Evolutionary conservation across 768 basidiomycete species (phyloP).

Genomic region (Mycena olivaceomarginata): DNA sequence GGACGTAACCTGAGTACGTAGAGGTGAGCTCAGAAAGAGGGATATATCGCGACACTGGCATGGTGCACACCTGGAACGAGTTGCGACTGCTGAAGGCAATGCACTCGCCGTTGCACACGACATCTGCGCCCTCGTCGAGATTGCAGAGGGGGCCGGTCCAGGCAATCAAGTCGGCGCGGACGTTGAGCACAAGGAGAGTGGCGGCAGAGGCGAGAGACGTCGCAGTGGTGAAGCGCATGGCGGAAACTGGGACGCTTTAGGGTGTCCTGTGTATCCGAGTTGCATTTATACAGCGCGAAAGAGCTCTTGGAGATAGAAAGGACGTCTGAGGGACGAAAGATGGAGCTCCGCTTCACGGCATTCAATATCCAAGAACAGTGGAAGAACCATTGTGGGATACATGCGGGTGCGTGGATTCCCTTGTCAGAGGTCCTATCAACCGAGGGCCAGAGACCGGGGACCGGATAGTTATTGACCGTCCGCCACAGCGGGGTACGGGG

Average conservation of each 20-base stretch:
- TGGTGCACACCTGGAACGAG: constrained; percentile 15
- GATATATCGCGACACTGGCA: neutral
- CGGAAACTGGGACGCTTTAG: constrained; percentile 1
- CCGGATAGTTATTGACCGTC: no score
- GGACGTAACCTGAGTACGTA: constrained; percentile 10
- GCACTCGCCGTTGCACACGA: constrained; percentile 14
- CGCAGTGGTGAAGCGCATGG: constrained; percentile 10
- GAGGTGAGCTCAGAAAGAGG: constrained; percentile 13
- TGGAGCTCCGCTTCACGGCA: constrained; percentile 11
- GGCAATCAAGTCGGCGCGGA: constrained; percentile 13
- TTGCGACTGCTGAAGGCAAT: constrained; percentile 15
- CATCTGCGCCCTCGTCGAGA: constrained; percentile 7
- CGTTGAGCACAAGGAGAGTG: constrained; percentile 12
- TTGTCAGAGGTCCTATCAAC: no score
- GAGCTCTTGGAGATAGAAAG: constrained; percentile 8
- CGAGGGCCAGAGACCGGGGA: no score
- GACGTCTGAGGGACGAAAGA: neutral
- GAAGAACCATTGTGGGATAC: no score
- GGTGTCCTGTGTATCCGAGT: constrained; percentile 7
- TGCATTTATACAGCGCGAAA: neutral
- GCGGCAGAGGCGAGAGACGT: constrained; percentile 7
- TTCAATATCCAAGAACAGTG: neutral
- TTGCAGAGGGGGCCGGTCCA: constrained; percentile 17
- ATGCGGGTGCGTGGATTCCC: no score
- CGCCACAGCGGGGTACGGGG: no score